Evolutionary conservation across 2,329 filamentous ascomycete genomes (phyloP), one percentile per base, ranked within the genome.

Genomic region (Teratosphaeriaceae sp.): DNA sequence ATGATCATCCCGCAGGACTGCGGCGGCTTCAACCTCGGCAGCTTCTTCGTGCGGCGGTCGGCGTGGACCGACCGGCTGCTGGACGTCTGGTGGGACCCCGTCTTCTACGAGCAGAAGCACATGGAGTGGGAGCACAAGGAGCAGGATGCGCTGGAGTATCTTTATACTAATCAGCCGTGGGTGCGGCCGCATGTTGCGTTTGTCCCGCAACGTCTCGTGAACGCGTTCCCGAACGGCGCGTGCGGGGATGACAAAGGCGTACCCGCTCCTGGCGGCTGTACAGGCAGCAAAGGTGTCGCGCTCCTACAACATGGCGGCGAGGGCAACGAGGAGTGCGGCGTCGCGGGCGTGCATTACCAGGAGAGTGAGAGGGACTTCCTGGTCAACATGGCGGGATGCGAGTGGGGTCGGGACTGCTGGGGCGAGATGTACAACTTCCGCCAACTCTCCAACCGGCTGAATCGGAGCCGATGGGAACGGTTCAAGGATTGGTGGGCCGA

Each of bases 81-180:
- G 26, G 92, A 98, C 60, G 77, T 95, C 40, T 98, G 92, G 92
- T 98, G 92, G 92, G 92, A 98, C 59, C 92, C 92, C 0, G 89
- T 97, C 22, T 80, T 84, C 44, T 98, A 98, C 65, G 92, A 98
- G 68, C 92, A 98, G 68, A 94, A 88, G 63, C 92, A 98, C 65
- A 96, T 96, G 89, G 79, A 92, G 49, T 98, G 92, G 92, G 89
- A 92, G 60, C 92, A 98, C 72, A 97, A 97, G 64, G 92, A 98
- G 65, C 92, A 98, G 67, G 89, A 97, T 61, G 88, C 89, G 1
- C 71, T 98, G 31, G 89, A 96, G 68, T 85, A 94, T 67, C 74
- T 98, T 49, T 98, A 98, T 69, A 78, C 75, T 44, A 84, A 84
- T 43, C 90, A 97, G 62, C 87, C 92, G 1, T 98, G 92, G 89